Evolutionary conservation across 805 yeast genomes (phyloP).

Genomic region (Metschnikowia proteae): DNA sequence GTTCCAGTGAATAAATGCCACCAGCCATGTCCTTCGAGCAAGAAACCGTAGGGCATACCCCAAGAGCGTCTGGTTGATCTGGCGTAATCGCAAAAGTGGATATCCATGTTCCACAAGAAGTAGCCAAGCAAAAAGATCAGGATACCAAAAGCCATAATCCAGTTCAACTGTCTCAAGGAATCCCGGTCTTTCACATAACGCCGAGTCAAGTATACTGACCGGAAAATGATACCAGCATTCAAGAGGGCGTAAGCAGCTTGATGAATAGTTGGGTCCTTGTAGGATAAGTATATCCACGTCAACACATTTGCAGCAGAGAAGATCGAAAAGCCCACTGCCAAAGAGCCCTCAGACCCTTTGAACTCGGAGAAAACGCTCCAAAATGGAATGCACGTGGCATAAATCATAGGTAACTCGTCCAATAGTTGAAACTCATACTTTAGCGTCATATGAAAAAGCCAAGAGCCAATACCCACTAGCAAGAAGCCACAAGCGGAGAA

Average conservation of each 20-base stretch:
- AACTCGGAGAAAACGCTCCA: constrained; percentile 76
- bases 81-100: constrained; percentile 65
- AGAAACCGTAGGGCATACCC: constrained; percentile 83
- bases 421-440: constrained; percentile 83
- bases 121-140: constrained; percentile 69
- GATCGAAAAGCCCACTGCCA: constrained; percentile 46
- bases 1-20: constrained; percentile 89
- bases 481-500: constrained; percentile 76
- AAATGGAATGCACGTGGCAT: constrained; percentile 93
- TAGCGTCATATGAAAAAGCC: constrained; percentile 96
- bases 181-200: constrained; percentile 48
- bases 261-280: constrained; percentile 82
- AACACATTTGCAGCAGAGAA: constrained; percentile 53
- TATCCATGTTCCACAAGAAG: constrained; percentile 85
- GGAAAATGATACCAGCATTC: constrained; percentile 67
- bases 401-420: constrained; percentile 97
- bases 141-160: constrained; percentile 58
- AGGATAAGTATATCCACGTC: constrained; percentile 68
- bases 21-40: constrained; percentile 95
- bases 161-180: constrained; percentile 48
- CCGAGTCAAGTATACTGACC: constrained; percentile 51
- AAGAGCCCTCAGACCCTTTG: constrained; percentile 34
- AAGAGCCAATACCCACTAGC: constrained; percentile 87
- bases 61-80: constrained; percentile 53
- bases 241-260: constrained; percentile 80